A percentile compares a stretch with the other conserved stretches of the same genome.
Evolutionary conservation across 495 filamentous ascomycete species (phyloP).

Genomic region (Daldinia childiae): DNA sequence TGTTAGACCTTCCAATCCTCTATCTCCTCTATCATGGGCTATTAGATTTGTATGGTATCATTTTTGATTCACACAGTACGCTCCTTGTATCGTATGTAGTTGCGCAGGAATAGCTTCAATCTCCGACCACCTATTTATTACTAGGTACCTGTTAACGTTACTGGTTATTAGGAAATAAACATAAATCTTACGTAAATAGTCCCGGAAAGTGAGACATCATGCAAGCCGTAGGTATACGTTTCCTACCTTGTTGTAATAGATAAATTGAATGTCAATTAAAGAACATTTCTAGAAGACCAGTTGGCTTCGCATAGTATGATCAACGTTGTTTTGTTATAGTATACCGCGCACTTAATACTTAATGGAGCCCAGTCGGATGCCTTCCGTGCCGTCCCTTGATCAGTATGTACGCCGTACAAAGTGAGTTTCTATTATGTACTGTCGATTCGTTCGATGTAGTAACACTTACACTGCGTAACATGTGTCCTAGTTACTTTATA

Average conservation of each 20-base stretch:
- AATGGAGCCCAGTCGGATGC: constrained; percentile 33
- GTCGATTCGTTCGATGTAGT: background rate
- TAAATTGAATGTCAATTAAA: constrained; percentile 25
- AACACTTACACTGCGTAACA: background rate
- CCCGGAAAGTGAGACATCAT: constrained; percentile 25
- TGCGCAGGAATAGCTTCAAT: constrained; percentile 4
- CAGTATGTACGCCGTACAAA: background rate
- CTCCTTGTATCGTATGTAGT: constrained; percentile 1
- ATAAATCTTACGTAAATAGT: background rate
- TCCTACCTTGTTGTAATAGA: constrained; percentile 35
- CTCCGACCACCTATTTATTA: background rate
- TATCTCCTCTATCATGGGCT: background rate
- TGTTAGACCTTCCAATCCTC: background rate
- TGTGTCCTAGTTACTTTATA: background rate
- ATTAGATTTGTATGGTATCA: constrained; percentile 5
- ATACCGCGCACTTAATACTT: constrained; percentile 3
- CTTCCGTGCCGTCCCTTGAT: constrained; percentile 28
- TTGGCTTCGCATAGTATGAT: constrained; percentile 25
- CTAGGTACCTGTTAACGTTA: too few species aligned
- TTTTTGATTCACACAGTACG: constrained; percentile 18
- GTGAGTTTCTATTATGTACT: background rate
- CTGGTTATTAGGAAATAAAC: too few species aligned
- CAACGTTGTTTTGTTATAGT: constrained; percentile 29
- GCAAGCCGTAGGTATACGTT: constrained; percentile 31
- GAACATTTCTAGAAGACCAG: constrained; percentile 41